Base-by-base conservation (phyloP, 2,329 filamentous ascomycete species). In the Phyllosticta citribraziliensis region DNA sequence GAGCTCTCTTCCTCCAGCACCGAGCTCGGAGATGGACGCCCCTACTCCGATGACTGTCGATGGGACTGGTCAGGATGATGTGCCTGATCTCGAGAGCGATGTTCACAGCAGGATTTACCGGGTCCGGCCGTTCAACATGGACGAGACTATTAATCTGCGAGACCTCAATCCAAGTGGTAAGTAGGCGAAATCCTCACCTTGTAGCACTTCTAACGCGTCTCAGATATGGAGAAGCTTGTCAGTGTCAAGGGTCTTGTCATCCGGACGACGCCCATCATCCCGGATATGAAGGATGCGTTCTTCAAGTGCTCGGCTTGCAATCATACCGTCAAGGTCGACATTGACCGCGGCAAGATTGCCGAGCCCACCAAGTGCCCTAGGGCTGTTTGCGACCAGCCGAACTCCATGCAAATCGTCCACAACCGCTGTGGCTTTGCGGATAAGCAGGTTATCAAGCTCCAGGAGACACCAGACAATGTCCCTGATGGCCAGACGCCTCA, bases 281-380 rank as follows among this genome's bases (percentile, higher is more conserved):
- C 94, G 0, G 94, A 99, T 69, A 99, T 99, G 95, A 97, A 95
- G 76, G 90, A 96, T 72, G 94, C 94, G 0, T 97, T 96, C 77
- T 99, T 99, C 84, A 88, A 90, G 65, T 99, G 94, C 77, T 89
- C 91, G 62, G 85, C 93, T 25, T 99, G 94, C 76, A 91, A 91
- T 69, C 91, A 97, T 75, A 93, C 89, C 3, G 85, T 96, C 64
- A 89, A 88, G 65, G 91, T 97, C 60, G 88, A 91, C 61, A 88
- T 99, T 69, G 94, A 99, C 72, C 88, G 94, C 69, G 94, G 95
- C 73, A 94, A 93, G 78, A 99, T 99, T 69, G 87, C 90, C 22
- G 94, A 99, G 74, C 94, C 94, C 1, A 97, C 91, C 0, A 83
- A 87, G 67, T 99, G 94, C 72, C 91, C 92, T 22, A 88, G 94